Base-by-base conservation (phyloP, 371 early-diverging fungal genomes). In the Quaeritorhiza haematococci region DNA sequence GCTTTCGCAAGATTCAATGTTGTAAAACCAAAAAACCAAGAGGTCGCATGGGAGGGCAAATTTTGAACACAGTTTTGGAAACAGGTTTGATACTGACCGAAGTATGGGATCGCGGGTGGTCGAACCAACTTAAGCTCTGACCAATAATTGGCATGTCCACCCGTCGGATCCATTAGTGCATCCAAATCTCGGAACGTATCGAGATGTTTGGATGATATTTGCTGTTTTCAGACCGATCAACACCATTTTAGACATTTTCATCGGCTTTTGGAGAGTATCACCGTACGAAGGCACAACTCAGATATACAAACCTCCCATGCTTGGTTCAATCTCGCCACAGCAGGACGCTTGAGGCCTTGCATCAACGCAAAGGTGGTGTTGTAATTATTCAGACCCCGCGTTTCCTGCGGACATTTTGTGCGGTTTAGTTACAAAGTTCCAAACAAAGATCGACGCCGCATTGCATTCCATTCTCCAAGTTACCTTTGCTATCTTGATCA, bases 401-500 rank as follows among this genome's bases (percentile, higher is more conserved):
- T 72, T 19, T 32, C 64, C 66, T 69, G 29, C 13, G n/a, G 19
- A 17, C 8, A n/a, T 6, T 7, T 27, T 34, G 1, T 5, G 46
- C 23, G 52, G 34, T n/a, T 33, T 1, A 26, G 7, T 35, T 23
- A 34, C 13, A 33, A 58, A 42, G 30, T n/a, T 27, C 29, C 3
- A 26, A 33, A 15, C 41, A 43, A 26, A 49, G 24, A 49, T 4
- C 49, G 54, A 52, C 26, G 33, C 24, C 21, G n/a, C n/a, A 33
- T 17, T 13, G 32, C 4, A 3, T 43, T 43, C 13, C 10, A 3
- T 33, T 27, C 5, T 49, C 21, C 38, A 33, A 24, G 59, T 4
- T 35, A 66, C 72, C 58, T 64, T 68, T 1, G 75, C 78, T 33
- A 73, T 62, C 45, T 73, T 74, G 56, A 78, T 71, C 13, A 70